Base-by-base conservation (phyloP, 306 rosid genomes). In the Quercus berberidifolia region DNA sequence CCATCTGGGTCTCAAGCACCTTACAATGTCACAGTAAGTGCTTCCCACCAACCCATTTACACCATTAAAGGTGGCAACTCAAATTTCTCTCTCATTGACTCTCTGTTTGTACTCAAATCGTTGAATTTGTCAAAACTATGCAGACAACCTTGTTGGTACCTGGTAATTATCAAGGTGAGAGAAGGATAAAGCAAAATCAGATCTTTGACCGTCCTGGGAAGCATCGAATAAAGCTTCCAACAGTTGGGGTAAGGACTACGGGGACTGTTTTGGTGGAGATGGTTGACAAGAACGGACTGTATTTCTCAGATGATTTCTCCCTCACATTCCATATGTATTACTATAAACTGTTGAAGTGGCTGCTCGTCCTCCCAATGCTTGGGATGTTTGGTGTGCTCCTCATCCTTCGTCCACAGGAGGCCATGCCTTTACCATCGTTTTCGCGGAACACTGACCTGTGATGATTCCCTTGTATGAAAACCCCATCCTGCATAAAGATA, bases 241-340 rank as follows among this genome's bases (percentile, higher is more conserved):
- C 97, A 0, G 97, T 96, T 73, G 82, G 76, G 10, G 98, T 90
- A 56, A 84, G 99, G 83, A 93, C 99, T 6, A 88, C 96, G 4
- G 99, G 98, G 59, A 93, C 92, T 17, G 94, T 96, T 70, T 75
- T 93, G 89, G 97, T 96, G 54, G 99, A 96, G 90, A 93, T 96
- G 99, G 98, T 96, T 55, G 99, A 96, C 93, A 89, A 71, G 87
- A 91, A 96, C 33, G 96, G 99, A 51, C 85, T 96, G 38, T 90
- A 96, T 87, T 96, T 96, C 80, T 82, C 90, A 6, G 99, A 93
- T 74, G 98, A 96, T 19, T 96, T 96, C 83, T 93, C 99, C 79
- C 96, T 96, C 70, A 96, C 99, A 78, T 96, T 96, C 86, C 99
- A 93, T 74, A 91, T 96, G 99, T 83, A 96, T 86, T 96, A 93